A percentile compares a stretch with the other conserved stretches of the same genome.
phyloP scores from a whole-genome alignment of 2,329 filamentous ascomycete species.

The Ceratocystis harringtonii region DNA sequence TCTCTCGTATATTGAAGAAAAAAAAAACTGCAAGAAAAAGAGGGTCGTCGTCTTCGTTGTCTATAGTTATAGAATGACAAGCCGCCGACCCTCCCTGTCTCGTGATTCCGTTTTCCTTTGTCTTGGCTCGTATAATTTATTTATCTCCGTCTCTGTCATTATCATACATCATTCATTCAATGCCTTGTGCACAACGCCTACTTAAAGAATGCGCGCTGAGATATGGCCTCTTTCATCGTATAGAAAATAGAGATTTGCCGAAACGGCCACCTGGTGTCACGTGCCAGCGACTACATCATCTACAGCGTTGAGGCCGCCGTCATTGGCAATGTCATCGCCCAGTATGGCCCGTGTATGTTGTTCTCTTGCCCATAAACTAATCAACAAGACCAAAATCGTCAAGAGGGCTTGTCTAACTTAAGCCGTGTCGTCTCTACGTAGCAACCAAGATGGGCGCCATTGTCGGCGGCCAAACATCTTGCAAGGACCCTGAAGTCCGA shows the following conservation, averaged over 20 bases:
- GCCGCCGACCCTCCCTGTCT: slow-evolving; percentile 17
- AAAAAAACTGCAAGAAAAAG: too few relatives aligned
- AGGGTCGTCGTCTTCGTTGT: not conserved
- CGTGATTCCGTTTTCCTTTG: slow-evolving; percentile 19
- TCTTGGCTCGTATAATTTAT: slow-evolving; percentile 7
- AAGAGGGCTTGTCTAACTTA: not conserved
- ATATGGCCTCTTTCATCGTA: slow-evolving; percentile 33
- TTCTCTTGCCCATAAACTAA: slow-evolving; percentile 16
- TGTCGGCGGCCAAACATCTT: slow-evolving; percentile 93
- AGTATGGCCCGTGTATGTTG: slow-evolving; percentile 74
- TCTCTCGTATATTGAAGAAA: not conserved
- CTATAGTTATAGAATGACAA: slow-evolving; percentile 20
- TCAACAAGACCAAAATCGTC: slow-evolving; percentile 10
- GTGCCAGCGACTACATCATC: slow-evolving; percentile 95
- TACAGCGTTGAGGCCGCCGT: slow-evolving; percentile 94
- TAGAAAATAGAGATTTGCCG: slow-evolving; percentile 66
- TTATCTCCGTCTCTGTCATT: slow-evolving; percentile 19
- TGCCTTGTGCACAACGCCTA: not conserved
- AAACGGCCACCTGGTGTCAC: slow-evolving; percentile 91
- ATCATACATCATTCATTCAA: not conserved
- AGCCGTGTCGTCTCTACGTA: slow-evolving; percentile 25
- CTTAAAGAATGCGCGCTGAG: slow-evolving; percentile 32
- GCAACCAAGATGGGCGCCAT: slow-evolving; percentile 91
- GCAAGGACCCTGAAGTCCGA: slow-evolving; percentile 89
- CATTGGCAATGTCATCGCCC: slow-evolving; percentile 73